Evolutionary conservation across 1,284 basidiomycete species (phyloP), one percentile per base, ranked within the genome.

Genomic region (Boletus semigastroideus): DNA sequence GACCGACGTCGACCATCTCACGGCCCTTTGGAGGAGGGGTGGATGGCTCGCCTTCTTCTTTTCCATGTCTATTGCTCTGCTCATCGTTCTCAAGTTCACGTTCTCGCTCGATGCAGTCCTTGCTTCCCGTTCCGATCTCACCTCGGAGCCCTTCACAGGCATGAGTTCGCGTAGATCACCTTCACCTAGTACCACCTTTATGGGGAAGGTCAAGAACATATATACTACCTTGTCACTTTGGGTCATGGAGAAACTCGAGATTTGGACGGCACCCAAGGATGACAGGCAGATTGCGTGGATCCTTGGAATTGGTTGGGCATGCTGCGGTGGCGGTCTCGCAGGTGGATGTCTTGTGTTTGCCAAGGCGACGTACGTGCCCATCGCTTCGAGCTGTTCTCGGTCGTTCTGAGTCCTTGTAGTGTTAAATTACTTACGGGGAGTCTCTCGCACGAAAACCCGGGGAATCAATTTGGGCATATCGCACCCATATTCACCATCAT

Each of bases 21-120:
- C 90, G 17, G 73, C 78, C 44, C 79, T 96, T 33, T 97, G 94
- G 94, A 77, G 82, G 1, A 82, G 94, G 44, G 74, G 79, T 12
- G 85, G 89, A 59, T 97, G 94, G 94, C 81, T 97, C 11, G 77
- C 78, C n/a, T 96, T 86, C 74, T 93, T 96, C 74, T 81, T 91
- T 68, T 68, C 82, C 69, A 88, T 94, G 80, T 68, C 86, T 6
- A 69, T 84, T 45, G 77, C 86, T n/a, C 83, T 93, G 46, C 67
- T 83, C 39, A 50, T 82, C 30, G 76, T 90, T 46, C 83, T 86
- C 67, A 73, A 87, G 51, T 83, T 85, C 65, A 80, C 80, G 10
- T 75, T 74, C 7, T 77, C 83, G 34, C 81, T 91, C 17, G 88
- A 92, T 48, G 79, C 78, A 28, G 77, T 92, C 20, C 78, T 90